Evolutionary conservation across 2,329 filamentous ascomycete species (phyloP).

Genomic region (Rachicladosporium sp.): DNA sequence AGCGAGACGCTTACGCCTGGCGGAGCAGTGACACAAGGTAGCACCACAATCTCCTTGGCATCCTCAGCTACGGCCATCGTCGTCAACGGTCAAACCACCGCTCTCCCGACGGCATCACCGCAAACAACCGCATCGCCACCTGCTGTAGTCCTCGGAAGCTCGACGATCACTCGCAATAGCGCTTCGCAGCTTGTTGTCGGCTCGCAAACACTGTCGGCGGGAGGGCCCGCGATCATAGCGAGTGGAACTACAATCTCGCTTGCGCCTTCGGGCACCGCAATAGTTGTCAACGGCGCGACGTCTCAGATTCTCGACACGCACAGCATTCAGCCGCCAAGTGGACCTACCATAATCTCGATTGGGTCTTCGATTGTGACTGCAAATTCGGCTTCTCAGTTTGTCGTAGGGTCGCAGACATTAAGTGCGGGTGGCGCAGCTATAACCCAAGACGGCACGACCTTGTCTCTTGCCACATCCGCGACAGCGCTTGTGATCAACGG

Average conservation of each 20-base stretch:
- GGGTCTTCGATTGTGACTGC: slow-evolving; percentile 29
- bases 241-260: slow-evolving; percentile 23
- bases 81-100: slow-evolving; percentile 11
- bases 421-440: slow-evolving; percentile 27
- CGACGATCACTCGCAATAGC: slow-evolving; percentile 6
- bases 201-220: slow-evolving; percentile 25
- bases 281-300: slow-evolving; percentile 24
- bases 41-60: slow-evolving; percentile 10
- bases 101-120: slow-evolving; percentile 1
- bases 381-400: slow-evolving; percentile 36
- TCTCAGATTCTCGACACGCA: slow-evolving; percentile 5
- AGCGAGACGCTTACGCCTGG: slow-evolving; percentile 18
- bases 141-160: slow-evolving; percentile 1
- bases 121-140: no score
- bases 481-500: slow-evolving; percentile 29
- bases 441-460: slow-evolving; percentile 23
- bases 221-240: slow-evolving; percentile 24
- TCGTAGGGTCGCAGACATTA: slow-evolving; percentile 24
- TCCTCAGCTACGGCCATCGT: slow-evolving; percentile 8
- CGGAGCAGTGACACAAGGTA: slow-evolving; percentile 14
- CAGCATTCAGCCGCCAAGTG: no score
- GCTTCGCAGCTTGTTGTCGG: slow-evolving; percentile 8
- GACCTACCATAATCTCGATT: slow-evolving; percentile 17
- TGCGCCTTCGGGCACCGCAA: slow-evolving; percentile 24
- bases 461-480: slow-evolving; percentile 29